These are phyloP conservation scores for Pilatotrama ljubarskyi DNA, from an alignment of 768 basidiomycete species.

Conservation along the genomic window DNA sequence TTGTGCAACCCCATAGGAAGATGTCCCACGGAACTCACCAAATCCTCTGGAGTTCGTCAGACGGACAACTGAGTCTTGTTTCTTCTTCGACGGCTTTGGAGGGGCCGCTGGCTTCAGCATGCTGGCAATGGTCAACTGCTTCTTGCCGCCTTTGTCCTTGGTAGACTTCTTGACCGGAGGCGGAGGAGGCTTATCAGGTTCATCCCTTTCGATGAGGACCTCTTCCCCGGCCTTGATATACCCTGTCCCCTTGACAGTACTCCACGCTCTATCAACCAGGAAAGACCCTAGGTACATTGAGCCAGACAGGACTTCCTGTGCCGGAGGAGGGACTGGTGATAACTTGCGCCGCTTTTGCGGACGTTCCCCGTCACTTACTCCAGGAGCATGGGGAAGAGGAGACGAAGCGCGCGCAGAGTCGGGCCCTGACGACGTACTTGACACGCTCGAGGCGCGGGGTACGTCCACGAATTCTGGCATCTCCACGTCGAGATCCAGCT, in stretches of 20 bases:
- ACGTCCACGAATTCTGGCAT: conserved; percentile 29
- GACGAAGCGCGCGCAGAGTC: conserved; percentile 18
- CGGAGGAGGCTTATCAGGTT: conserved; percentile 34
- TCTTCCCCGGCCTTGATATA: conserved; percentile 68
- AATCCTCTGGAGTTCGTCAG: conserved; percentile 64
- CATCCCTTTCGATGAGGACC: conserved; percentile 58
- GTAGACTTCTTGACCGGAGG: conserved; percentile 18
- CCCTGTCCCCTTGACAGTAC: conserved; percentile 70
- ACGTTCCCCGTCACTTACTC: conserved; percentile 13
- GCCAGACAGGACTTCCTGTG: conserved; percentile 26
- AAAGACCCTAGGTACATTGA: conserved; percentile 64
- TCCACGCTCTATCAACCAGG: conserved; percentile 74
- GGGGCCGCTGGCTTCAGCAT: conserved; percentile 62
- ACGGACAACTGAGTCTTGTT: conserved; percentile 68
- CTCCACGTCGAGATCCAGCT: conserved; percentile 22
- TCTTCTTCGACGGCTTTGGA: conserved; percentile 48
- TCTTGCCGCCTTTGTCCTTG: conserved; percentile 47
- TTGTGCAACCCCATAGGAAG: not conserved
- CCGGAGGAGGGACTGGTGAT: conserved; percentile 11
- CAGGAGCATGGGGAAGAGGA: conserved; percentile 29
- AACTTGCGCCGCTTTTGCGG: conserved; percentile 56
- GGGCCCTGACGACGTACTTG: conserved; percentile 37
- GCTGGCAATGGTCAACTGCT: conserved; percentile 62
- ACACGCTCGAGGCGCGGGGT: conserved; percentile 41
- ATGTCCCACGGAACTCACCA: conserved; percentile 41